Conservation (phyloP, 2,329 filamentous ascomycete genomes). For the Diaporthe sp. region DNA sequence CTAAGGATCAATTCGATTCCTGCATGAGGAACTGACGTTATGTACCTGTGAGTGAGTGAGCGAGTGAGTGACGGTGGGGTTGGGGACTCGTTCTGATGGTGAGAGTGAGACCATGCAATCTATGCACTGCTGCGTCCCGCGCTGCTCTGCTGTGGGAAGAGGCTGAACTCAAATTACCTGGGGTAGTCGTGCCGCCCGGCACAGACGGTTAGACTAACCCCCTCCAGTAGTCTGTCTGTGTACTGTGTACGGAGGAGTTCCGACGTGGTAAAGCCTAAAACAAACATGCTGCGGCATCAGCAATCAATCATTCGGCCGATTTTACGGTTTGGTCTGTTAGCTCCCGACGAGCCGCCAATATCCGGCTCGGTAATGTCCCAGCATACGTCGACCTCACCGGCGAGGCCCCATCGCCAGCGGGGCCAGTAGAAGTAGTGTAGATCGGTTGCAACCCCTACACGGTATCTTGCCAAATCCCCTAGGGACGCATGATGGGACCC, state of each 20-base stretch:
- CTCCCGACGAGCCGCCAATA: slow-evolving; percentile 2
- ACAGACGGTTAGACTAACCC: neutral
- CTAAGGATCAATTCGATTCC: neutral
- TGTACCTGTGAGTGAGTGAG: neutral
- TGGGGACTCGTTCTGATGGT: too few relatives aligned
- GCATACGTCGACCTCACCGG: neutral
- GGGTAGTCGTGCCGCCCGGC: neutral
- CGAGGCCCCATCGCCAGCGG: neutral
- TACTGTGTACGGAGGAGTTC: neutral
- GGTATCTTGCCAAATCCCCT: neutral
- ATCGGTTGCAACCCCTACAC: neutral
- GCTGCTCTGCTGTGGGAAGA: neutral
- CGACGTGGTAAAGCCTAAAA: neutral
- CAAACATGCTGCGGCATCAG: neutral
- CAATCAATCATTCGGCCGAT: slow-evolving; percentile 3
- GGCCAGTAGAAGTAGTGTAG: too few relatives aligned
- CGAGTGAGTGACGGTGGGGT: too few relatives aligned
- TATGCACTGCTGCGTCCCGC: neutral
- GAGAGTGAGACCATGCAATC: neutral
- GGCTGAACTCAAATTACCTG: neutral
- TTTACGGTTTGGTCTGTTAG: neutral
- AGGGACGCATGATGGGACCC: neutral
- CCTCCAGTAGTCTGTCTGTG: neutral
- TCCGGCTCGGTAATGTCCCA: neutral
- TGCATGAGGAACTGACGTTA: neutral